Percentiles rank a stretch among this genome's conserved stretches.
Conservation (phyloP, 2,329 filamentous ascomycete species). For the Zasmidium citrigriseum region DNA sequence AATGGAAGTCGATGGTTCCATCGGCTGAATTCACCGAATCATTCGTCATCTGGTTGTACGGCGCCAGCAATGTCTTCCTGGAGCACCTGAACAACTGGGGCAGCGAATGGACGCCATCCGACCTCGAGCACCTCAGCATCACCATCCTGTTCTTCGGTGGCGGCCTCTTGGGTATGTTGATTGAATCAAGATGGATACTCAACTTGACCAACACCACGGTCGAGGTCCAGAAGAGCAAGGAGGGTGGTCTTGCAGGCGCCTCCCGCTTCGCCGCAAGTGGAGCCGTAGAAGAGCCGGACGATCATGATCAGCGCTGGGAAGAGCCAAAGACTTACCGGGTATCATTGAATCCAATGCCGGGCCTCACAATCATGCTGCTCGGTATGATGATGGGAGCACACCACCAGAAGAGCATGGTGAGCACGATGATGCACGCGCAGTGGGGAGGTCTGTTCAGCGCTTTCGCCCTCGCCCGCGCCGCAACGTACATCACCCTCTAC, state of each 20-base stretch:
- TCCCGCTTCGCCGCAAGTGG: constrained; percentile 13
- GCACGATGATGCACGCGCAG: constrained; percentile 89
- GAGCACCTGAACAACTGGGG: constrained; percentile 81
- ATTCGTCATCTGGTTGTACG: constrained; percentile 86
- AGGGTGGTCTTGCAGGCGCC: constrained; percentile 27
- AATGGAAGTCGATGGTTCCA: constrained; percentile 63
- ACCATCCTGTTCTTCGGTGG: constrained; percentile 92
- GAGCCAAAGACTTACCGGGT: constrained; percentile 69
- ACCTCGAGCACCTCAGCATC: constrained; percentile 90
- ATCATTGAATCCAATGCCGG: constrained; percentile 86
- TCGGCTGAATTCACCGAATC: constrained; percentile 90
- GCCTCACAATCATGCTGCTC: constrained; percentile 79
- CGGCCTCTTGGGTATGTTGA: constrained; percentile 61
- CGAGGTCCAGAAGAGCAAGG: constrained; percentile 40
- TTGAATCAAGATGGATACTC: constrained; percentile 56
- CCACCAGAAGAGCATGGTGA: constrained; percentile 79
- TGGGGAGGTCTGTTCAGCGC: constrained; percentile 86
- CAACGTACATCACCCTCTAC: constrained; percentile 80
- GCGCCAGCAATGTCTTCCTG: constrained; percentile 85
- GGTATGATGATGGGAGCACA: constrained; percentile 96
- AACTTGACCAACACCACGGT: constrained; percentile 61
- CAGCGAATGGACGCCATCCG: constrained; percentile 70
- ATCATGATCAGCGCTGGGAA: constrained; percentile 49
- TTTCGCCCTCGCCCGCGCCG: constrained; percentile 73
- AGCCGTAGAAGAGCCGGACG: constrained; percentile 4